These are phyloP conservation scores for Colletotrichum ledebouriae DNA, from an alignment of 2,329 filamentous ascomycete species.

Conservation along the genomic window DNA sequence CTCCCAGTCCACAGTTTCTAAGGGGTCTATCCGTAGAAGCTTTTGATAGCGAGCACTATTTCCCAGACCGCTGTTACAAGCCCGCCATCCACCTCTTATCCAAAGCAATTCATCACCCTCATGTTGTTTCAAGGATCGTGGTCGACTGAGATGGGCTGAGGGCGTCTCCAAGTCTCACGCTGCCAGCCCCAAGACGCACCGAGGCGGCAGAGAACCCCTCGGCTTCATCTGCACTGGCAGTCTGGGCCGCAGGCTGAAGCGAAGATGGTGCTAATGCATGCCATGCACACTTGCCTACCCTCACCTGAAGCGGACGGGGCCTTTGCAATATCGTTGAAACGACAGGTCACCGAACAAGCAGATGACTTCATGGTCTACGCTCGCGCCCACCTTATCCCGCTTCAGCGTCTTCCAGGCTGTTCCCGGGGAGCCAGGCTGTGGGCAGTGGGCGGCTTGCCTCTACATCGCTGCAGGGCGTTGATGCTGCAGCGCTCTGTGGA, in stretches of 20 bases:
- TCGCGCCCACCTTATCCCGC: slow-evolving; percentile 15
- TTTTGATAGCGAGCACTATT: slow-evolving; percentile 25
- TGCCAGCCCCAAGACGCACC: background rate
- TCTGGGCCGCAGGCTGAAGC: background rate
- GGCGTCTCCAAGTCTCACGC: background rate
- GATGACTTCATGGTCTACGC: slow-evolving; percentile 38
- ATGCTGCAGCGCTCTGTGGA: slow-evolving; percentile 19
- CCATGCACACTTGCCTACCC: slow-evolving; percentile 31
- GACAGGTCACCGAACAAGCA: slow-evolving; percentile 35
- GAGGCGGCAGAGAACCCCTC: slow-evolving; percentile 23
- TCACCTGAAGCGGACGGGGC: slow-evolving; percentile 43
- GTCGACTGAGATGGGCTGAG: slow-evolving; percentile 11
- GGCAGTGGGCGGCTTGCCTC: slow-evolving; percentile 16
- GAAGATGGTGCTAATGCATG: slow-evolving; percentile 31
- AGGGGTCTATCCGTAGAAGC: slow-evolving; percentile 15
- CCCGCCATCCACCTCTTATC: background rate
- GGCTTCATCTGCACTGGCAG: slow-evolving; percentile 33
- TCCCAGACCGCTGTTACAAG: slow-evolving; percentile 8
- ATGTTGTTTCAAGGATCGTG: slow-evolving; percentile 35
- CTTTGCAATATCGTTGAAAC: slow-evolving; percentile 43
- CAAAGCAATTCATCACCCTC: slow-evolving; percentile 28
- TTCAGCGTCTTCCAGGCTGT: slow-evolving; percentile 24
- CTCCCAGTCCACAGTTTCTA: background rate
- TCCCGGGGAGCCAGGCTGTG: background rate
- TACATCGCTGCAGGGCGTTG: background rate